These are phyloP conservation scores for Pseudomonodictys pantanalensis DNA, from an alignment of 495 filamentous ascomycete species.

Conservation along the genomic window DNA sequence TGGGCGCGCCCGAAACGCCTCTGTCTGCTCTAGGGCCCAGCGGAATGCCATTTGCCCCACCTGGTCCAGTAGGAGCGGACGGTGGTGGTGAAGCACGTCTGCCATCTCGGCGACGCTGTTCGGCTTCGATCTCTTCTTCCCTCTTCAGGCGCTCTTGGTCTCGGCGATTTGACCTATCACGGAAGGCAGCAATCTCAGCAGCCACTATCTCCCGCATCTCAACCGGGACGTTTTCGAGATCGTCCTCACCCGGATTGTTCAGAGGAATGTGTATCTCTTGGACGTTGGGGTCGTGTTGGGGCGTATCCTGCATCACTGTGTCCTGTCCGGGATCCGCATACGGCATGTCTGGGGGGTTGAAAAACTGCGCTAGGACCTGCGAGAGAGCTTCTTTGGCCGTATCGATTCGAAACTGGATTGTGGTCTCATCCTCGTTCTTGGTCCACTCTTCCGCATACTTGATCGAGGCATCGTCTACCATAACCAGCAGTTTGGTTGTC, in stretches of 20 bases:
- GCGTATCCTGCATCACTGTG: conserved; percentile 65
- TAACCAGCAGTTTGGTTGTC: conserved; percentile 43
- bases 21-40: conserved; percentile 71
- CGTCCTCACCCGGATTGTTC: conserved; percentile 77
- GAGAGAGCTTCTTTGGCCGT: conserved; percentile 64
- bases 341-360: conserved; percentile 58
- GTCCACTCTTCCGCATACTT: conserved; percentile 81
- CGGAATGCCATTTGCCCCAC: conserved; percentile 73
- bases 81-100: conserved; percentile 67
- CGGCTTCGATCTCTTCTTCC: conserved; percentile 89
- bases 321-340: conserved; percentile 64
- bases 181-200: conserved; percentile 89
- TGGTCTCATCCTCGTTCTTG: conserved; percentile 62
- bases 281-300: conserved; percentile 48
- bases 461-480: conserved; percentile 75
- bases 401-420: conserved; percentile 65
- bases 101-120: conserved; percentile 74
- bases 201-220: conserved; percentile 97
- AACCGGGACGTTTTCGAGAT: conserved; percentile 89
- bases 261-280: conserved; percentile 89
- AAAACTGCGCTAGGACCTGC: conserved; percentile 65
- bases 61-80: conserved; percentile 67
- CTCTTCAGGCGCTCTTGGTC: conserved; percentile 82
- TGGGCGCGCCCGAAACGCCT: conserved; percentile 69
- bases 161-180: conserved; percentile 79